Base-by-base conservation (phyloP, 2,329 filamentous ascomycete species). In the Paracorniculantispora psalliotae region DNA sequence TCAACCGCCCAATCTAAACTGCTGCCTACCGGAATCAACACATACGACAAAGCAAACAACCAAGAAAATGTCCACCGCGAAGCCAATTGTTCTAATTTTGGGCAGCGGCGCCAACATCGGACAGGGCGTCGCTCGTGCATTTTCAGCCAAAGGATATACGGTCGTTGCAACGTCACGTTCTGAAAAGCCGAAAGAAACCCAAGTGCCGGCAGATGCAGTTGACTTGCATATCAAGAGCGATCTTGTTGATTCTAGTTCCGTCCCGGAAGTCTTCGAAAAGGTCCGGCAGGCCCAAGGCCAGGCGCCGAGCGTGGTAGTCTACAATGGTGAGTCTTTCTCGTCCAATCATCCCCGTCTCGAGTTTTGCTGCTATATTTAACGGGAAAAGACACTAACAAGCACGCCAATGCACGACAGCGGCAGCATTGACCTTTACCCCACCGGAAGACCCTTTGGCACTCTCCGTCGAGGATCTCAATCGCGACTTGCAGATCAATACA, bases 141-240 rank as follows among this genome's bases (percentile, higher is more conserved):
- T 39, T 5, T 37, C 52, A 4, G 52, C 21, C 43, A 26, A 26
- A 55, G 15, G 41, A 7, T 37, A 46, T 6, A 23, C 21, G 43
- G 30, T 47, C 19, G 28, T 23, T 49, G 35, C 54, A 41, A 41
- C 44, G 33, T 57, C 33, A 23, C 54, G 25, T 41, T 57, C 33
- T 49, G 7, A 39, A 30, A 41, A 57, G 44, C 54, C 44, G 54
- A 57, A 41, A 57, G 19, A 19, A 30, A n/a, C 21, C 48, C n/a
- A 57, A 57, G 44, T 49, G 15, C 54, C 54, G 54, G 44, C 54
- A 57, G 37, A 57, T 43, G 54, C n/a, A 57, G 21, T 37, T 28
- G 54, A 49, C 33, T 25, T 57, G 54, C 54, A 57, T 41, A 49
- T 57, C 54, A 25, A 23, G 19, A 57, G 54, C 44, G 54, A 49